Conservation (phyloP, 345 rosid genomes). For the Brassica napus region DNA sequence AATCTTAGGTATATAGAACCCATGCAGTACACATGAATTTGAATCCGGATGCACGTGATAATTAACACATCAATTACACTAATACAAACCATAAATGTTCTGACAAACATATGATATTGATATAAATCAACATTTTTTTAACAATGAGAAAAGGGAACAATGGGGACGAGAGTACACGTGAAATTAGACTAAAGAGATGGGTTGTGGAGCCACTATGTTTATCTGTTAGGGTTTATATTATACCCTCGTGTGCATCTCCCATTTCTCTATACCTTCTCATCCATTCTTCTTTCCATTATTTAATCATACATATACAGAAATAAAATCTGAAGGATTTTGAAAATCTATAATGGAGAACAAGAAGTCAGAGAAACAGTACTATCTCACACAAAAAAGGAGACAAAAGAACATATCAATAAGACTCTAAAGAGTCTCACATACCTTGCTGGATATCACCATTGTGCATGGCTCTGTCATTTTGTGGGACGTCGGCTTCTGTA, state of each 20-base stretch:
- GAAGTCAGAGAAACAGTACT: slow-evolving; percentile 34
- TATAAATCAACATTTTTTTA: neutral
- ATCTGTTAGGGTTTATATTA: slow-evolving; percentile 23
- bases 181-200: slow-evolving; percentile 37
- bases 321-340: neutral
- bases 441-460: slow-evolving; percentile 37
- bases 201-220: slow-evolving; percentile 38
- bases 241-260: slow-evolving; percentile 13
- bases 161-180: slow-evolving; percentile 27
- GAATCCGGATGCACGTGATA: neutral
- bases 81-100: neutral
- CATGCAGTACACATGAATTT: neutral
- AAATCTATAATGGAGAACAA: slow-evolving; percentile 40
- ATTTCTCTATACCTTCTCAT: neutral
- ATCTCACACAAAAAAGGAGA: slow-evolving; percentile 26
- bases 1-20: neutral
- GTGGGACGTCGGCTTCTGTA: slow-evolving; percentile 26
- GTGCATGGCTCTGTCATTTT: slow-evolving; percentile 45
- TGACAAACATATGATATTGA: neutral
- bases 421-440: slow-evolving; percentile 11
- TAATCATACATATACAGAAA: slow-evolving; percentile 3
- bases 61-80: neutral
- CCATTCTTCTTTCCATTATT: neutral
- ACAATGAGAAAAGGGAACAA: slow-evolving; percentile 3
- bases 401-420: slow-evolving; percentile 34